phyloP scores from a whole-genome alignment of 1,284 basidiomycete genomes.

The Pulveroboletus ridleyi region DNA sequence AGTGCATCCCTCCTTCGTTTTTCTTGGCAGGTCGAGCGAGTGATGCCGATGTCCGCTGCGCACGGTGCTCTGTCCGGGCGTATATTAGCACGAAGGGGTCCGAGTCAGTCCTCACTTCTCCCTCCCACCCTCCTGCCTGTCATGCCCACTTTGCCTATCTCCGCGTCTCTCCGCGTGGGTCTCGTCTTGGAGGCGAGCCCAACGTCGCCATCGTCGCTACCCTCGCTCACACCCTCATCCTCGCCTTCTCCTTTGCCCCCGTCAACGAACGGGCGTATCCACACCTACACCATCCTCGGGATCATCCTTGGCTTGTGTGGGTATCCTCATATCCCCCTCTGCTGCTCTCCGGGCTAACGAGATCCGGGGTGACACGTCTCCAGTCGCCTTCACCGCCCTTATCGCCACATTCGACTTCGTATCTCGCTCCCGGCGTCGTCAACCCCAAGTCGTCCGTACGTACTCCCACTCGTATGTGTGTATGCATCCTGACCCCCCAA shows the following conservation, averaged over 20 bases:
- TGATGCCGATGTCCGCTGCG: too few relatives aligned
- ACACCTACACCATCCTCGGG: slow-evolving; percentile 17
- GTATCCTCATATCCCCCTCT: background rate
- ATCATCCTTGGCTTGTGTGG: slow-evolving; percentile 28
- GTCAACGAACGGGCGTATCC: slow-evolving; percentile 9
- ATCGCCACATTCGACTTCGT: slow-evolving; percentile 7
- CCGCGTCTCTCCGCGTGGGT: background rate
- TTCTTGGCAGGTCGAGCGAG: too few relatives aligned
- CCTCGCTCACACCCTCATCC: too few relatives aligned
- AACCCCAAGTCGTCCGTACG: background rate
- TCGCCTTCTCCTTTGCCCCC: too few relatives aligned
- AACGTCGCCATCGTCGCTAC: background rate
- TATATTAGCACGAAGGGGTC: too few relatives aligned
- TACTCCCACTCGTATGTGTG: too few relatives aligned
- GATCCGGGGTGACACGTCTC: background rate
- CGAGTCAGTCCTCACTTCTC: too few relatives aligned
- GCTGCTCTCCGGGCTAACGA: background rate
- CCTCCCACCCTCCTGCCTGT: background rate
- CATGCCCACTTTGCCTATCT: background rate
- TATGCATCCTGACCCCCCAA: too few relatives aligned
- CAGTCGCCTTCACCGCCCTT: slow-evolving; percentile 27
- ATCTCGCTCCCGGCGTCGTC: slow-evolving; percentile 4
- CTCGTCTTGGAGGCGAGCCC: background rate
- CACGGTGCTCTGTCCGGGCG: too few relatives aligned
- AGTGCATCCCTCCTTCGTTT: too few relatives aligned